Evolutionary conservation across 257 asterid species (phyloP).

Genomic region (Solanum pinnatisectum): DNA sequence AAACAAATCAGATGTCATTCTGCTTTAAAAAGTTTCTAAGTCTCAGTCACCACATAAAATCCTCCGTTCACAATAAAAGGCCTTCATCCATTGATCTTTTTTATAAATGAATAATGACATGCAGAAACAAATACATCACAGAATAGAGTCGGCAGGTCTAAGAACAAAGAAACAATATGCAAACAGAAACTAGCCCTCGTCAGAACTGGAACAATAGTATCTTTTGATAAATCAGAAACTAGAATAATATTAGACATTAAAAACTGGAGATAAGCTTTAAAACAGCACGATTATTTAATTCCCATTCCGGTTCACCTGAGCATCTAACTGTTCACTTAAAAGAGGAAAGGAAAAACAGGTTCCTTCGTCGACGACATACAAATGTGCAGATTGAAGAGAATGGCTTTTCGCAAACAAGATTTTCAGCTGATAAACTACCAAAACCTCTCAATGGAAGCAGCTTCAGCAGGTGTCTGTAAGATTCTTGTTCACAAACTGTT

Average conservation of each 20-base stretch:
- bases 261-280: not conserved
- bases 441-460: not conserved
- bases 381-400: not conserved
- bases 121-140: not conserved
- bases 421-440: not conserved
- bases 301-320: not conserved
- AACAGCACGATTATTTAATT: not conserved
- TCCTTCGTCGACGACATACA: not conserved
- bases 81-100: not conserved
- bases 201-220: not conserved
- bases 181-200: not conserved
- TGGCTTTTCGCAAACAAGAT: not conserved
- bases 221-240: not conserved
- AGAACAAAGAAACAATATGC: not conserved
- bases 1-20: not conserved
- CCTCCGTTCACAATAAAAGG: not conserved
- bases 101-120: not conserved
- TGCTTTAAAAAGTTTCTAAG: not conserved
- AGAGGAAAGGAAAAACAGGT: not conserved
- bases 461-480: not conserved
- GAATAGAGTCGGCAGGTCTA: not conserved
- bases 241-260: not conserved
- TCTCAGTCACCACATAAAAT: not conserved
- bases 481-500: not conserved
- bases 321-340: not conserved